These are phyloP conservation scores for Glycine soja DNA, from an alignment of 306 rosid species.

Conservation along the genomic window DNA sequence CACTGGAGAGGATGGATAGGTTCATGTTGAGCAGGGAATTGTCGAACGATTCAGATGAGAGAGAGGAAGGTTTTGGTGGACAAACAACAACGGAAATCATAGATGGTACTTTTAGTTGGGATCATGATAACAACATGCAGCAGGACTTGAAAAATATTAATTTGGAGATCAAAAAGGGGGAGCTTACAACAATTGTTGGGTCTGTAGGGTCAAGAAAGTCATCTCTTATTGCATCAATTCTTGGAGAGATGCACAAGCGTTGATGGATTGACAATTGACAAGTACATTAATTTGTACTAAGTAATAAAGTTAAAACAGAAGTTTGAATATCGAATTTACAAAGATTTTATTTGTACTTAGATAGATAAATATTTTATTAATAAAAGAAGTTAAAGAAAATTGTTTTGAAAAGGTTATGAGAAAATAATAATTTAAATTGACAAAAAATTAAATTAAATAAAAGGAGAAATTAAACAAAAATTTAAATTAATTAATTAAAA, in stretches of 20 bases:
- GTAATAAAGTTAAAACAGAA: no score
- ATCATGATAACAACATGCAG: conserved; percentile 60
- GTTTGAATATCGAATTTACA: no score
- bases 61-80: conserved; percentile 56
- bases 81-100: conserved; percentile 60
- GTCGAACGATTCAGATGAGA: conserved; percentile 58
- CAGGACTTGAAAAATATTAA: conserved; percentile 61
- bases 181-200: conserved; percentile 77
- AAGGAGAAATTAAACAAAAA: no score
- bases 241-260: conserved; percentile 85
- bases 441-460: no score
- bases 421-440: no score
- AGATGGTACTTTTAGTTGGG: conserved; percentile 77
- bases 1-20: conserved; percentile 70
- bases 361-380: no score
- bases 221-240: conserved; percentile 74
- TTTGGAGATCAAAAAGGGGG: conserved; percentile 62
- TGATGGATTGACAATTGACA: no score
- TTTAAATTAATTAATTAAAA: no score
- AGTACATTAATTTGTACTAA: no score
- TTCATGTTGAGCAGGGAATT: conserved; percentile 72
- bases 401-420: no score
- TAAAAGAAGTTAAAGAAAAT: no score
- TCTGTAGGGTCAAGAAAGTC: conserved; percentile 90
- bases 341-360: no score